A percentile compares a stretch with the other conserved stretches of the same genome.
Evolutionary conservation across 139 green algal genomes (phyloP).

Genomic region (Marvania coccoides): DNA sequence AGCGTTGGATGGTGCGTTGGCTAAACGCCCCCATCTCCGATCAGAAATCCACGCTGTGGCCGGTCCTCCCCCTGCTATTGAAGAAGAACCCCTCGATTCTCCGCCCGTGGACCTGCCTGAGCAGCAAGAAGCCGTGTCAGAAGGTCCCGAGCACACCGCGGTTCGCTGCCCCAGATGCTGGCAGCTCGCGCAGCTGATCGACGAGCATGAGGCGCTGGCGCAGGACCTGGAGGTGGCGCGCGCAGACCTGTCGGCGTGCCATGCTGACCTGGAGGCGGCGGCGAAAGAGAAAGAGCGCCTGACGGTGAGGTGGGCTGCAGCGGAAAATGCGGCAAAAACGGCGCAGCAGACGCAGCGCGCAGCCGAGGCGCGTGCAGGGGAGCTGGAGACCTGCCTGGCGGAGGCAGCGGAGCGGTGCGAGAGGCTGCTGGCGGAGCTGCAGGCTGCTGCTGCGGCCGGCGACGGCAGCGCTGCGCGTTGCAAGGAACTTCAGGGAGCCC

Average conservation of each 20-base stretch:
- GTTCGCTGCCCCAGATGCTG: background rate
- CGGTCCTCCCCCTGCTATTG: no score
- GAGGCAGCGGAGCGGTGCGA: background rate
- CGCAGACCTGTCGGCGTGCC: background rate
- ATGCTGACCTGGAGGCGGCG: conserved; percentile 5
- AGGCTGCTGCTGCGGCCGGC: background rate
- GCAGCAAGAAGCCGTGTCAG: background rate
- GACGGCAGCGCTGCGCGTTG: background rate
- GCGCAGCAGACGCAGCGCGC: background rate
- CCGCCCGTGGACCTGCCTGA: background rate
- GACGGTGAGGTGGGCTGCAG: background rate
- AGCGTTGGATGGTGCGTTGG: background rate
- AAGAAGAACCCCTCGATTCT: background rate
- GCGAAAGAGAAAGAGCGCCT: conserved; percentile 6
- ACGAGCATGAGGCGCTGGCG: conserved; percentile 2
- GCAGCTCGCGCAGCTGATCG: background rate
- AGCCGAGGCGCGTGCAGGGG: background rate
- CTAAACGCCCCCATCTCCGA: background rate
- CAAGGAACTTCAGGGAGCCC: background rate
- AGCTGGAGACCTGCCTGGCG: background rate
- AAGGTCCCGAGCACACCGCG: background rate
- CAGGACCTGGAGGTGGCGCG: background rate
- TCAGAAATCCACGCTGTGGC: background rate
- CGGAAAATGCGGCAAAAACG: background rate
- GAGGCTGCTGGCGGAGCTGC: conserved; percentile 9